Evolutionary conservation across 345 rosid species (phyloP).

Genomic region (Acer campestre): DNA sequence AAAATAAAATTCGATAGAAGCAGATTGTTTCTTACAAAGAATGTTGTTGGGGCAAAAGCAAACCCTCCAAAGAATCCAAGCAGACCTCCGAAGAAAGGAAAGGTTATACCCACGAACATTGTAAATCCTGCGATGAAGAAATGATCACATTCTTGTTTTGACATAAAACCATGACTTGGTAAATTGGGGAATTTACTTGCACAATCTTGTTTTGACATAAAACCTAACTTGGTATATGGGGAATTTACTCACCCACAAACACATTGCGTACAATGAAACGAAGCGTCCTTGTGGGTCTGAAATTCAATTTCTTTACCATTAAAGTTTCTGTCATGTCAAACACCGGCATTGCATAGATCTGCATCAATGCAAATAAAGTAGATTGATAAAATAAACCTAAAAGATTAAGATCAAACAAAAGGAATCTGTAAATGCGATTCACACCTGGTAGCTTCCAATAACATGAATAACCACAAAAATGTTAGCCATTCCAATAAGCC

Average conservation of each 20-base stretch:
- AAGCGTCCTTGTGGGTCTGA: slow-evolving; percentile 37
- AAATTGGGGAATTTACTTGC: slow-evolving; percentile 15
- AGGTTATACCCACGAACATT: slow-evolving; percentile 64
- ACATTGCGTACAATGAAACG: slow-evolving; percentile 46
- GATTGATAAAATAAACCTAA: neutral
- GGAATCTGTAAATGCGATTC: neutral
- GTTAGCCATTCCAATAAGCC: slow-evolving; percentile 74
- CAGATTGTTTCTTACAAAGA: slow-evolving; percentile 48
- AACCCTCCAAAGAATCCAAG: slow-evolving; percentile 75
- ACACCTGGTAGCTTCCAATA: slow-evolving; percentile 81
- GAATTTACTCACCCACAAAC: slow-evolving; percentile 50
- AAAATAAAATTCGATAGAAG: too few species aligned
- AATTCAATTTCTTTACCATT: slow-evolving; percentile 56
- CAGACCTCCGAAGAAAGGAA: slow-evolving; percentile 78
- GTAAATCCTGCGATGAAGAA: slow-evolving; percentile 44
- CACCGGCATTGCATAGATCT: slow-evolving; percentile 70
- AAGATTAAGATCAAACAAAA: neutral
- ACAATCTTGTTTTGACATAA: neutral
- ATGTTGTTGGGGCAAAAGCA: slow-evolving; percentile 84
- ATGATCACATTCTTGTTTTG: neutral
- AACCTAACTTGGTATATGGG: neutral
- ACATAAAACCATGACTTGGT: neutral
- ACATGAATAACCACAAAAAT: slow-evolving; percentile 73
- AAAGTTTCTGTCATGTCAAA: slow-evolving; percentile 66
- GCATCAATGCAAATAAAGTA: slow-evolving; percentile 1